Evolutionary conservation across 139 green algal species (phyloP), one percentile per base, ranked within the genome.

Genomic region (Micromonas pusilla): DNA sequence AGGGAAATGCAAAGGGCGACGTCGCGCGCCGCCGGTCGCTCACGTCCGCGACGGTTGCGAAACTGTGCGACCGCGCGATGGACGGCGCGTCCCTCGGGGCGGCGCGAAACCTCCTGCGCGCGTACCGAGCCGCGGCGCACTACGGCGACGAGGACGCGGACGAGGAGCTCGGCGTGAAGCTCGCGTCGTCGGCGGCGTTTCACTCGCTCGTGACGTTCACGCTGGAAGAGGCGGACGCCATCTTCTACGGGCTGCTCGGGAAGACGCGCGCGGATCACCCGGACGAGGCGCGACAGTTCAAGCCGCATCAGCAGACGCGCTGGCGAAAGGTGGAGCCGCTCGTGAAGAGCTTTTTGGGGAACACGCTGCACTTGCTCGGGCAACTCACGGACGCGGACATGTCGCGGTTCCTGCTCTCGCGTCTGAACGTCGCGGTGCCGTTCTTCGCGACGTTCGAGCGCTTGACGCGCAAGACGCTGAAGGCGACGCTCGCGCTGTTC

Each of bases 311-410:
- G 60, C 34, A 31, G 16, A 33, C 77, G 2, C 57, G 81, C 6
- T 94, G 91, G 90, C 78, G 77, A 0, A 93, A 95, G 78, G 82
- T 94, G 2, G 91, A 93, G 32, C 87, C 87, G 0, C 85, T 98
- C 52, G 78, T 92, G 19, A 94, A 94, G 72, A 91, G 85, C 16
- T 98, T 91, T 81, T 84, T 97, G 45, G 94, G 94, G 81, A 98
- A 97, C 86, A 91, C 88, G 2, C 84, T 97, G 37, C 93, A 97
- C 79, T 79, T 98, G 70, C 85, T 98, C 60, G 80, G 85, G 83
- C 74, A 83, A 72, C 81, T 89, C 70, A 83, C 85, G 4, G 85
- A 89, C 36, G 38, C 33, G 16, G 66, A 52, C 45, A 82, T 89
- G 77, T 78, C 75, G 31, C 82, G 86, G 0, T 97, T 94, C 80